Percentiles rank a stretch among this genome's conserved stretches.
These are phyloP conservation scores for Chlamydomonas sphaeroides DNA, from an alignment of 139 green algal species.

Conservation along the genomic window DNA sequence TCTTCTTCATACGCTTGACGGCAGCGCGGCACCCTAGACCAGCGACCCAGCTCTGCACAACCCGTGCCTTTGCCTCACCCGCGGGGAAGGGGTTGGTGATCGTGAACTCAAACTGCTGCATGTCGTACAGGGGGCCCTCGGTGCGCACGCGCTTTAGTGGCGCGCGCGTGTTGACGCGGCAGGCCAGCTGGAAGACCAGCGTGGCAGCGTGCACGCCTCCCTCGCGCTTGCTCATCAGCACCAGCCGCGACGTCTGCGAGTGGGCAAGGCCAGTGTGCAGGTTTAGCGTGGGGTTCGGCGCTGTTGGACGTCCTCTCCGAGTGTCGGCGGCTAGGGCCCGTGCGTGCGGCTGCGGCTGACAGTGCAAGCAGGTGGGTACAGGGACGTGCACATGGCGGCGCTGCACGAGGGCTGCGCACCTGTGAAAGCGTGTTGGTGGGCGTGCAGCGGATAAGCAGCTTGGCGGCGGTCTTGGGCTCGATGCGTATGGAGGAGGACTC, in stretches of 20 bases:
- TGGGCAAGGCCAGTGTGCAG: too few species aligned
- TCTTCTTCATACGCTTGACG: too few species aligned
- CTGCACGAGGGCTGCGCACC: constrained; percentile 9
- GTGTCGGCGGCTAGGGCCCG: too few species aligned
- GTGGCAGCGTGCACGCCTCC: constrained; percentile 64
- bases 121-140: constrained; percentile 69
- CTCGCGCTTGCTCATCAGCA: constrained; percentile 66
- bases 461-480: constrained; percentile 60
- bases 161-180: constrained; percentile 50
- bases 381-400: too few species aligned
- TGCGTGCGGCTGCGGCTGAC: too few species aligned
- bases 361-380: too few species aligned
- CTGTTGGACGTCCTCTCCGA: too few species aligned
- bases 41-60: too few species aligned
- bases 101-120: constrained; percentile 70
- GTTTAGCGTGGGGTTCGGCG: too few species aligned
- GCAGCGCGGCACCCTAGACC: too few species aligned
- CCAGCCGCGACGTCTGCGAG: constrained; percentile 36
- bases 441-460: constrained; percentile 42
- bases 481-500: constrained; percentile 65
- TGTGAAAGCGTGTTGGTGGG: constrained; percentile 57
- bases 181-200: constrained; percentile 76
- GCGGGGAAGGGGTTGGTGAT: constrained; percentile 78
- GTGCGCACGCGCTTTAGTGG: constrained; percentile 64
- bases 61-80: constrained; percentile 2